A percentile compares a stretch with the other conserved stretches of the same genome.
Evolutionary conservation across 306 rosid genomes (phyloP).

Genomic region (Fragaria ananassa): DNA sequence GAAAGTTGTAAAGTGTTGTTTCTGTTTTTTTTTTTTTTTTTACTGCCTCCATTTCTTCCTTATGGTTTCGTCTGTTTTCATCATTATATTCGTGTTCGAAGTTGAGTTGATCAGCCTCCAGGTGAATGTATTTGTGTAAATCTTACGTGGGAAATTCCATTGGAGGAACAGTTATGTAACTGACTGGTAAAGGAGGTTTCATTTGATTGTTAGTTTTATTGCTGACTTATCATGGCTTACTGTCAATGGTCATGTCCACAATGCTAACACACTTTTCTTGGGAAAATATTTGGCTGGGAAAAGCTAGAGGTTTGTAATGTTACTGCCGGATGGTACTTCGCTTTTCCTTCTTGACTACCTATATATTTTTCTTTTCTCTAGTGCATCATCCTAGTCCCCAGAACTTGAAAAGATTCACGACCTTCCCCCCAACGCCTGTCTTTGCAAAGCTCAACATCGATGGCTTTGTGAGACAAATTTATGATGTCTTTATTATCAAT

Average conservation of each 20-base stretch:
- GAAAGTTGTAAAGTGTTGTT: constrained; percentile 43
- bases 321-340: not conserved
- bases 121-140: constrained; percentile 26
- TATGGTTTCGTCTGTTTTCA: not conserved
- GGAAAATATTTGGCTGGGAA: not conserved
- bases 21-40: not conserved
- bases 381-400: too few relatives aligned
- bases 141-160: constrained; percentile 15
- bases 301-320: not conserved
- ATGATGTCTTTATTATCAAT: too few relatives aligned
- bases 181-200: not conserved
- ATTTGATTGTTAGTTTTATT: not conserved
- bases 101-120: constrained; percentile 21
- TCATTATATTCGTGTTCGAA: not conserved
- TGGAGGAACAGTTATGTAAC: not conserved
- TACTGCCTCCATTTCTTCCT: not conserved
- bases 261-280: not conserved
- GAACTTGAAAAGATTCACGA: too few relatives aligned
- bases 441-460: too few relatives aligned
- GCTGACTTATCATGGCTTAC: not conserved
- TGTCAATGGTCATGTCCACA: not conserved
- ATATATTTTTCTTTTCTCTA: too few relatives aligned
- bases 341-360: not conserved
- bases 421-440: too few relatives aligned
- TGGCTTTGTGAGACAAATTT: too few relatives aligned